Evolutionary conservation across 2,329 filamentous ascomycete species (phyloP).

Genomic region (Lachnellula arida): DNA sequence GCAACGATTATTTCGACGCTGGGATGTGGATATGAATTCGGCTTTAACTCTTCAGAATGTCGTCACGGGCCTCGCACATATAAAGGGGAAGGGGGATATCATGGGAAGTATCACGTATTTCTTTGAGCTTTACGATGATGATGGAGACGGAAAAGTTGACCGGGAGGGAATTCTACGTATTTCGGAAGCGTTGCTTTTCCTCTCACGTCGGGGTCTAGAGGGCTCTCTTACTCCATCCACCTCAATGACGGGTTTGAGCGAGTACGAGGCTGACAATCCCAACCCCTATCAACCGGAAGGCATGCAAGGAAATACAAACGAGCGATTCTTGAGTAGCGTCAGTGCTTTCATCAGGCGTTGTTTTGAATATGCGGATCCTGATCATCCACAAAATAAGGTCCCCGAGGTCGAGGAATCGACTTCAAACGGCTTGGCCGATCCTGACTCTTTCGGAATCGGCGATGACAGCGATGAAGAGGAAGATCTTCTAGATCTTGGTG

Average conservation of each 20-base stretch:
- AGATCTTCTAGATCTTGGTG: constrained; percentile 58
- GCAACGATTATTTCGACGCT: constrained; percentile 77
- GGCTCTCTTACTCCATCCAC: constrained; percentile 64
- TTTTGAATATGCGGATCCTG: constrained; percentile 97
- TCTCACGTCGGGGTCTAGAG: constrained; percentile 83
- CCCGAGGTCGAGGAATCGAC: constrained; percentile 30
- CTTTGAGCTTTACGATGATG: constrained; percentile 95
- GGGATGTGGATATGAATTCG: constrained; percentile 76
- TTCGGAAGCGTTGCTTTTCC: constrained; percentile 87
- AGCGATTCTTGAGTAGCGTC: constrained; percentile 86
- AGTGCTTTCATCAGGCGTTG: constrained; percentile 94
- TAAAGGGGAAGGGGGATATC: constrained; percentile 92
- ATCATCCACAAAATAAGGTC: constrained; percentile 61
- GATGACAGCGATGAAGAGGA: constrained; percentile 60
- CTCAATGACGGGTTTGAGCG: constrained; percentile 50
- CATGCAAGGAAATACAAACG: constrained; percentile 62
- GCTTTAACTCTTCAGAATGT: constrained; percentile 85
- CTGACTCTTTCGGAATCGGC: constrained; percentile 68
- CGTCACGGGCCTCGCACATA: constrained; percentile 80
- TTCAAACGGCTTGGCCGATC: constrained; percentile 27
- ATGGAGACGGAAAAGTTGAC: constrained; percentile 85
- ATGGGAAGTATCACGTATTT: constrained; percentile 98
- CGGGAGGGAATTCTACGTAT: constrained; percentile 92
- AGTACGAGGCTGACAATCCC: constrained; percentile 34
- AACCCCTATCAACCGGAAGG: constrained; percentile 30